These are phyloP conservation scores for Leishmania lainsoni DNA, from an alignment of 208 protist species.

Conservation along the genomic window DNA sequence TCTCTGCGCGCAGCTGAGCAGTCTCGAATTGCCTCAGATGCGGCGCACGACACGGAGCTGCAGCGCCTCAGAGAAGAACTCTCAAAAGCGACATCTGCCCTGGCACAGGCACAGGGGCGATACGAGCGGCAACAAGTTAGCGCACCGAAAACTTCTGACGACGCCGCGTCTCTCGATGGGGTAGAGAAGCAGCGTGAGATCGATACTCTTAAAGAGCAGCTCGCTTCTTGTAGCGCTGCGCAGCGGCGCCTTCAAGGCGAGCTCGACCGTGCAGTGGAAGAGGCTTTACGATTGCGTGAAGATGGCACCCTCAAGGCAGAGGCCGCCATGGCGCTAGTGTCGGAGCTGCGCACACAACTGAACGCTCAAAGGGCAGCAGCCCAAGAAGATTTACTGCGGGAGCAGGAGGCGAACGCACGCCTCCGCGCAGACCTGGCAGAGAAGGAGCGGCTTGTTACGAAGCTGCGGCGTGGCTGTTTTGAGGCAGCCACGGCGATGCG, in stretches of 20 bases:
- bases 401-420: neutral
- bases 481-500: neutral
- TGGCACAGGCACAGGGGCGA: neutral
- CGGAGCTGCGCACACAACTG: neutral
- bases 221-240: neutral
- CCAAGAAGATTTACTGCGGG: neutral
- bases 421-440: constrained; percentile 1
- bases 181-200: neutral
- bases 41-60: constrained; percentile 4
- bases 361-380: neutral
- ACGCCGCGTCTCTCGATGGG: neutral
- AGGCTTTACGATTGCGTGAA: neutral
- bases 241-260: neutral
- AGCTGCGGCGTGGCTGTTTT: constrained; percentile 1
- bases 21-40: neutral
- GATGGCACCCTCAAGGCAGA: neutral
- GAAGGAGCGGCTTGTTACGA: neutral
- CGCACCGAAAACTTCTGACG: neutral
- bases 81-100: neutral
- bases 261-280: neutral
- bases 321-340: neutral
- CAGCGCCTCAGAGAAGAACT: constrained; percentile 5
- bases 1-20: neutral
- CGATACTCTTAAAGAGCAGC: neutral
- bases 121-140: neutral